Evolutionary conservation across 1,139 yeast genomes (phyloP).

Genomic region (Pichia sp.): DNA sequence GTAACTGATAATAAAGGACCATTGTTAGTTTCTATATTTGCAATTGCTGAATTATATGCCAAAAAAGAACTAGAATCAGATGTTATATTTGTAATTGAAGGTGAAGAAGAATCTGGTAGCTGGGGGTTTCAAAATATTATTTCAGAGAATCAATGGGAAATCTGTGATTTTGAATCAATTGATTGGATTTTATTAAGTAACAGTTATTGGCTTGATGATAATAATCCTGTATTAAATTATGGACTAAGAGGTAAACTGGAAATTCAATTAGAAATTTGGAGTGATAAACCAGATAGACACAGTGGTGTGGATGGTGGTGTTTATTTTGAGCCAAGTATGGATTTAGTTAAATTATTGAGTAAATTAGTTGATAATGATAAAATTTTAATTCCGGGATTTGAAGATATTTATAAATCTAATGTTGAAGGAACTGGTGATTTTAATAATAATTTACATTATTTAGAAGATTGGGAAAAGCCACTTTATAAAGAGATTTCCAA

Average conservation of each 20-base stretch:
- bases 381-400: constrained; percentile 48
- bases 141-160: constrained; percentile 35
- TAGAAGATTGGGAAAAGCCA: constrained; percentile 18
- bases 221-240: constrained; percentile 84
- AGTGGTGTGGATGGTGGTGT: constrained; percentile 97
- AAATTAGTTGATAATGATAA: constrained; percentile 54
- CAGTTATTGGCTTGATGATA: constrained; percentile 90
- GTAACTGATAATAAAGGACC: constrained; percentile 96
- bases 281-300: constrained; percentile 82
- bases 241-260: constrained; percentile 90
- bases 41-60: constrained; percentile 68
- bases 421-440: neutral
- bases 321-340: constrained; percentile 82
- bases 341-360: constrained; percentile 65
- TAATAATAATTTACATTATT: constrained; percentile 3
- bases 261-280: constrained; percentile 61
- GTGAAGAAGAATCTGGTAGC: constrained; percentile 94
- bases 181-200: constrained; percentile 90
- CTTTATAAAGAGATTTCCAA: constrained; percentile 54
- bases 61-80: constrained; percentile 55
- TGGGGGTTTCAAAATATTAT: constrained; percentile 74
- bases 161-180: constrained; percentile 50
- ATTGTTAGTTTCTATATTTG: constrained; percentile 77
- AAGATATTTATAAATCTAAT: constrained; percentile 8
- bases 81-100: constrained; percentile 81